phyloP scores from a whole-genome alignment of 768 basidiomycete species.

The Tricholoma matsutake region DNA sequence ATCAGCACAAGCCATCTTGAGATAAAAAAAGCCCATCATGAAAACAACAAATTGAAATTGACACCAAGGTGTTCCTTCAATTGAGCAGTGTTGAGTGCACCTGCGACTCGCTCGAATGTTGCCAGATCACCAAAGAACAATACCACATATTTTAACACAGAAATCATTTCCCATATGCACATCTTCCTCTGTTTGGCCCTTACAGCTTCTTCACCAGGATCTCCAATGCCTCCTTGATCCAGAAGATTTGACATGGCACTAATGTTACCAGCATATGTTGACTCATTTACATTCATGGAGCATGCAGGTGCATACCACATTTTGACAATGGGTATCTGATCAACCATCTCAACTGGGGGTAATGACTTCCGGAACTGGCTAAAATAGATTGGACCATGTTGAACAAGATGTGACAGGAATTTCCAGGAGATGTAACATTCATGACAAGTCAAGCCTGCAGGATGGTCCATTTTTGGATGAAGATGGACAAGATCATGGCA shows the following conservation, averaged over 20 bases:
- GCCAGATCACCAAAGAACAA: constrained; percentile 27
- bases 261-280: constrained; percentile 18
- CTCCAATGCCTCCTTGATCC: constrained; percentile 18
- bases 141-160: constrained; percentile 11
- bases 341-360: constrained; percentile 19
- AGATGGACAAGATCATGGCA: background rate
- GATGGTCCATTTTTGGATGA: constrained; percentile 1
- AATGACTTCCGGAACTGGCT: background rate
- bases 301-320: constrained; percentile 17
- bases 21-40: constrained; percentile 27
- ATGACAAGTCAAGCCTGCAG: constrained; percentile 15
- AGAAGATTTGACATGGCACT: constrained; percentile 15
- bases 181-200: background rate
- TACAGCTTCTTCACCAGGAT: constrained; percentile 11
- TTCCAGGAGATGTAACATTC: constrained; percentile 22
- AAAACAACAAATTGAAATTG: constrained; percentile 30
- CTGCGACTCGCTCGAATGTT: constrained; percentile 20
- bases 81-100: constrained; percentile 18
- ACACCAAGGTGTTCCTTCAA: constrained; percentile 25
- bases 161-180: background rate
- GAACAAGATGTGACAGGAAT: constrained; percentile 17
- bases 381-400: constrained; percentile 24
- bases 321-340: constrained; percentile 18
- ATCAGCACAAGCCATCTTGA: constrained; percentile 28
- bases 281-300: constrained; percentile 21